Evolutionary conservation across 2,329 filamentous ascomycete species (phyloP).

Genomic region (Verticillium isaacii): DNA sequence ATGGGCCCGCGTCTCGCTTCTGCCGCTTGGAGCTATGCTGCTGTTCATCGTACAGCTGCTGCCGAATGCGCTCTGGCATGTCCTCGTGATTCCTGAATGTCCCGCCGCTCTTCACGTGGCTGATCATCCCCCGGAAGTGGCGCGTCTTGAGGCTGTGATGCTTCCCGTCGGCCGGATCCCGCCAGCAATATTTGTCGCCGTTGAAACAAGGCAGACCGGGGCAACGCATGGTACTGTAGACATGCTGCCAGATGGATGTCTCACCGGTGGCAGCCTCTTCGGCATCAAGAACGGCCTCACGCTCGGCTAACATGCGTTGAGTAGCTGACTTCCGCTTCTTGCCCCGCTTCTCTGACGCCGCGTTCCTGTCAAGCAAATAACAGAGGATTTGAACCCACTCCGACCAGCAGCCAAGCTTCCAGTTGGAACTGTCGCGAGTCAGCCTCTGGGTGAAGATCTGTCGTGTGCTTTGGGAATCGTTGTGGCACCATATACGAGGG

Average conservation of each 20-base stretch:
- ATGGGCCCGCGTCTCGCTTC: background rate
- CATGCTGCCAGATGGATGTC: too few relatives aligned
- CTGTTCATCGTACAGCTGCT: conserved; percentile 10
- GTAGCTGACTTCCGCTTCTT: too few relatives aligned
- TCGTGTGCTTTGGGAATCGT: too few relatives aligned
- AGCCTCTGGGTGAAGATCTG: too few relatives aligned
- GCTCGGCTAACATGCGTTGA: too few relatives aligned
- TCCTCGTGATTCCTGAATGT: conserved; percentile 6
- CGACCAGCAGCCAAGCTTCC: too few relatives aligned
- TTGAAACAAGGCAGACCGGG: background rate
- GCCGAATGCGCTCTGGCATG: conserved; percentile 6
- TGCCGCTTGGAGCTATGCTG: conserved; percentile 2
- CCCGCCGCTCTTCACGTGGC: conserved; percentile 5
- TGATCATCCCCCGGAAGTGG: conserved; percentile 5
- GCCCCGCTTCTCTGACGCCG: conserved; percentile 20
- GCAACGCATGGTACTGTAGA: background rate
- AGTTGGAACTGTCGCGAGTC: too few relatives aligned
- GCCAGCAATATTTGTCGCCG: conserved; percentile 4
- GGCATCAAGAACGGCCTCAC: too few relatives aligned
- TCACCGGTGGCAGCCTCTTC: too few relatives aligned
- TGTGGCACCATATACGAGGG: too few relatives aligned
- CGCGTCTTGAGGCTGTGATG: background rate
- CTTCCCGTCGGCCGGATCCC: conserved; percentile 1
- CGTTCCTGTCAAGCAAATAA: too few relatives aligned
- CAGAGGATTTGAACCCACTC: background rate